phyloP scores from a whole-genome alignment of 805 yeast species.

The Starmerella stigmatis region DNA sequence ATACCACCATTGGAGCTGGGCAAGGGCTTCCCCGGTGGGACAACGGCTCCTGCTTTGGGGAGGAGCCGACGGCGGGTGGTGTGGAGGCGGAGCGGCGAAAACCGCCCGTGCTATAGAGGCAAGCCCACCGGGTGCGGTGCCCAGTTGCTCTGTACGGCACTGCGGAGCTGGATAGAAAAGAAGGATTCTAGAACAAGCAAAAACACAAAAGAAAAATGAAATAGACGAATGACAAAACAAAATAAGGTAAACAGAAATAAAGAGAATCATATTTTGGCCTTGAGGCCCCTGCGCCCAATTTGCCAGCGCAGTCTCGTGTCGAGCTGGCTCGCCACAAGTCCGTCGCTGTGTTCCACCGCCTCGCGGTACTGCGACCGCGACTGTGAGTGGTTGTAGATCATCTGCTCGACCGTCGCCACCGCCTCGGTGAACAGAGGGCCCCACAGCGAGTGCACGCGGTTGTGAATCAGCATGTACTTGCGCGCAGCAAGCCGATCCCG shows the following conservation, averaged over 20 bases:
- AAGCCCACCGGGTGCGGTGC: no score
- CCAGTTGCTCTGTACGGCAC: no score
- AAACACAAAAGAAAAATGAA: no score
- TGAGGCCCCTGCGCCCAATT: constrained; percentile 3
- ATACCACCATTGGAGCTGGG: neutral
- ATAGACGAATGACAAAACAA: no score
- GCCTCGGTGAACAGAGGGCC: neutral
- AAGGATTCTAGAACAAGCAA: no score
- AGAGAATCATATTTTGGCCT: constrained; percentile 1
- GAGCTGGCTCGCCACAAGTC: neutral
- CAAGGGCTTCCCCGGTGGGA: neutral
- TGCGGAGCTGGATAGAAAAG: no score
- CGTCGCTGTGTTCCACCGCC: neutral
- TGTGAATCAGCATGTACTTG: neutral
- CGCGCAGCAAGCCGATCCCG: neutral
- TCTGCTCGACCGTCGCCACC: constrained; percentile 2
- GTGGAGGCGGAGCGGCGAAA: no score
- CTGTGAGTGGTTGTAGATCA: neutral
- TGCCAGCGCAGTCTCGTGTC: constrained; percentile 3
- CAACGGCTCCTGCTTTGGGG: neutral
- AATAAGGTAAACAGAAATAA: no score
- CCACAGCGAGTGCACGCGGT: constrained; percentile 1
- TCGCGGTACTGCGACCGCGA: neutral
- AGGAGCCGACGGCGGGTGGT: no score
- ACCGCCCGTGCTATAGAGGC: no score